Evolutionary conservation across 192 early-diverging fungal genomes (phyloP).

Genomic region (Coemansia furcata): DNA sequence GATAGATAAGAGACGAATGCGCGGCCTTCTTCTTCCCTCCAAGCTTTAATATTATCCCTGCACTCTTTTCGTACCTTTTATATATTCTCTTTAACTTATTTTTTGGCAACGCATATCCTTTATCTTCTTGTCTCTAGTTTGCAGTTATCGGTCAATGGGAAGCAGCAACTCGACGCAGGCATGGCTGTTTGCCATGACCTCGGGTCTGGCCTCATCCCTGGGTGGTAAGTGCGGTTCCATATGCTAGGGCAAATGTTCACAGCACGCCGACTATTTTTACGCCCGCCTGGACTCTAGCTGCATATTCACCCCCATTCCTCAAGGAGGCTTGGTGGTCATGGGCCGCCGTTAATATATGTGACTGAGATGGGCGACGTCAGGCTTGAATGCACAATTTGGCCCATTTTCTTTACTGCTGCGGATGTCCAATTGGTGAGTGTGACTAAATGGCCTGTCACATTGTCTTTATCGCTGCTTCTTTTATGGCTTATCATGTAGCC

Average conservation of each 20-base stretch:
- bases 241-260: not conserved
- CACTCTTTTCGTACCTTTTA: not conserved
- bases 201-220: constrained; percentile 35
- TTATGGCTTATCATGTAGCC: constrained; percentile 12
- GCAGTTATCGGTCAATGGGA: not conserved
- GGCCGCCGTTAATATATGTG: not conserved
- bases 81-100: no score
- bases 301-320: no score
- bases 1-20: not conserved
- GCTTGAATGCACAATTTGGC: no score
- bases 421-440: not conserved
- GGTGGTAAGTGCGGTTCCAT: constrained; percentile 25
- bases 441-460: not conserved
- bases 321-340: not conserved
- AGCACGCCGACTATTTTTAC: not conserved
- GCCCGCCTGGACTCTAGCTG: no score
- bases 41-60: not conserved
- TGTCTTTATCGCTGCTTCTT: not conserved
- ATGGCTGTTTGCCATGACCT: constrained; percentile 46
- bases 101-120: not conserved
- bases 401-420: not conserved
- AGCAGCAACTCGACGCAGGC: constrained; percentile 27
- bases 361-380: not conserved
- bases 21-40: not conserved
- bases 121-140: not conserved